These are phyloP conservation scores for Gleditsia sinensis DNA, from an alignment of 306 rosid genomes.

Conservation along the genomic window DNA sequence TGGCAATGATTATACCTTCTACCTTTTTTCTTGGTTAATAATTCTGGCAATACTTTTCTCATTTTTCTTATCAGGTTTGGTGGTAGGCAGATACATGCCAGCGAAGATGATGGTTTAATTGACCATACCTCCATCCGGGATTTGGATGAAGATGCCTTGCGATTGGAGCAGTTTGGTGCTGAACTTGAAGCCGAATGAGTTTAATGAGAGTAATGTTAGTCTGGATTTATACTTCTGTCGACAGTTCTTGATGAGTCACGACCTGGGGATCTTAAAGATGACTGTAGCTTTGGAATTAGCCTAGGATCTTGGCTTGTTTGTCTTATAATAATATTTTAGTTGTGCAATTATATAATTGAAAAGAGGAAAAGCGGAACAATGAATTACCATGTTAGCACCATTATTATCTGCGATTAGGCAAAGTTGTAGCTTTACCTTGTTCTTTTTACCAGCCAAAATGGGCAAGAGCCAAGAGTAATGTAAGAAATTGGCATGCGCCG, in stretches of 20 bases:
- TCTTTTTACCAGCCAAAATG: not conserved
- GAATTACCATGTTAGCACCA: too few relatives aligned
- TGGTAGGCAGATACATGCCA: constrained; percentile 88
- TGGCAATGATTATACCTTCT: too few relatives aligned
- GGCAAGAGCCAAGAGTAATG: too few relatives aligned
- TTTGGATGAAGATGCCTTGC: constrained; percentile 66
- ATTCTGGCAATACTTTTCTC: not conserved
- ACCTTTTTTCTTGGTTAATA: not conserved
- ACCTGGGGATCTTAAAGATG: constrained; percentile 20
- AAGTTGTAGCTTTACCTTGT: not conserved
- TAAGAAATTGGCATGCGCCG: not conserved
- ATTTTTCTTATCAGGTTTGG: constrained; percentile 69
- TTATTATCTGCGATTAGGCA: not conserved
- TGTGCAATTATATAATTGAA: constrained; percentile 20
- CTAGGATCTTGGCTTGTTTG: constrained; percentile 10
- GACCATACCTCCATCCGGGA: constrained; percentile 78
- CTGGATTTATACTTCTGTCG: not conserved
- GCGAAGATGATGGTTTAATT: constrained; percentile 79
- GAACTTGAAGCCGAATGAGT: constrained; percentile 88
- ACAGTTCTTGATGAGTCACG: not conserved
- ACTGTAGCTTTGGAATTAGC: constrained; percentile 26
- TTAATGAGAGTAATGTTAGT: not conserved
- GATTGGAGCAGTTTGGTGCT: constrained; percentile 84
- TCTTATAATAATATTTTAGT: constrained; percentile 29
- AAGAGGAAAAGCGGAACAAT: not conserved